Conservation (phyloP, 2,329 filamentous ascomycete genomes). For the Huntiella savannae region DNA sequence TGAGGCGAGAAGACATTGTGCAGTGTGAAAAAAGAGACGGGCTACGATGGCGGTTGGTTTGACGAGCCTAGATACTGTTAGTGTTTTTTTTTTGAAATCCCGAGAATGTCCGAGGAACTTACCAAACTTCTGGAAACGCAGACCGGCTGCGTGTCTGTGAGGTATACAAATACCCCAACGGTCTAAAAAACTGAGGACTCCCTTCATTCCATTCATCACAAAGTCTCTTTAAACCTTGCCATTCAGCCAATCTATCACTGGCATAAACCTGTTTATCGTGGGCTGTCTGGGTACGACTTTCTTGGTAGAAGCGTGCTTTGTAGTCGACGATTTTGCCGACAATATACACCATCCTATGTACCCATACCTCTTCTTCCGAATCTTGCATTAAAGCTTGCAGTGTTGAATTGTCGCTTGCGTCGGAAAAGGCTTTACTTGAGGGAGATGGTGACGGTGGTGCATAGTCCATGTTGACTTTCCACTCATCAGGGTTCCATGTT, state of each 20-base stretch:
- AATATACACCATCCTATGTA: constrained; percentile 74
- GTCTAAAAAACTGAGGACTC: constrained; percentile 72
- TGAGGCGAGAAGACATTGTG: constrained; percentile 62
- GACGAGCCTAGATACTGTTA: constrained; percentile 39
- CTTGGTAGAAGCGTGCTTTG: constrained; percentile 27
- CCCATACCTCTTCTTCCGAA: constrained; percentile 41
- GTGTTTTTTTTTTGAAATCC: neutral
- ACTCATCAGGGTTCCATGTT: constrained; percentile 76
- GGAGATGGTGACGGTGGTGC: constrained; percentile 10
- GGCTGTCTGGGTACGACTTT: constrained; percentile 25
- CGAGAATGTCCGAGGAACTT: constrained; percentile 17
- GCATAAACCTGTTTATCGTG: constrained; percentile 41
- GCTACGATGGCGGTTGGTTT: constrained; percentile 67
- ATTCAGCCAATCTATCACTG: constrained; percentile 51
- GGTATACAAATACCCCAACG: constrained; percentile 57
- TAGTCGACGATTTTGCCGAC: constrained; percentile 78
- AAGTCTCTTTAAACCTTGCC: constrained; percentile 60
- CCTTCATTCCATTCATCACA: constrained; percentile 66
- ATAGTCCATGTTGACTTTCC: constrained; percentile 70
- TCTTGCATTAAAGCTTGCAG: neutral
- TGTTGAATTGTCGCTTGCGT: neutral
- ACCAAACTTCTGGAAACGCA: constrained; percentile 74
- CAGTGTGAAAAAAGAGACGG: constrained; percentile 74
- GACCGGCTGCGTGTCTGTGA: constrained; percentile 50
- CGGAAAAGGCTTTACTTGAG: neutral